Evolutionary conservation across 306 rosid species (phyloP).

Genomic region (Cotoneaster glaucophyllus): DNA sequence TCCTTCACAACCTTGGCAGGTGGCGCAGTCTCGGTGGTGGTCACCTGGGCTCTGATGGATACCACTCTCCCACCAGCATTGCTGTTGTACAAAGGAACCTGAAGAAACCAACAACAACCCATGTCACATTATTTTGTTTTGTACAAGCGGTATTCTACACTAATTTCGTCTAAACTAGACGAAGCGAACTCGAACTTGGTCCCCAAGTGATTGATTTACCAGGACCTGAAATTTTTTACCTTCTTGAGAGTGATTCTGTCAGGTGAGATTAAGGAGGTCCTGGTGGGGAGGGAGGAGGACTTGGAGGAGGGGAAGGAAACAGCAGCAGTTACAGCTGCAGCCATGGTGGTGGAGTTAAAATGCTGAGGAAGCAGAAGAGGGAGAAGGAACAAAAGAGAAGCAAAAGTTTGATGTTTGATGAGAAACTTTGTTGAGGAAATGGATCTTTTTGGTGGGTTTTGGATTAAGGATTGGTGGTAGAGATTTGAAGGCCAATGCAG

Average conservation of each 20-base stretch:
- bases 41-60: slow-evolving; percentile 75
- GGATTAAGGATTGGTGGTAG: slow-evolving; percentile 86
- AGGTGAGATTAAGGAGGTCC: slow-evolving; percentile 44
- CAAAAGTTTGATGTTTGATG: slow-evolving; percentile 7
- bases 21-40: slow-evolving; percentile 78
- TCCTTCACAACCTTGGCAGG: slow-evolving; percentile 72
- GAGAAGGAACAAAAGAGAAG: background rate
- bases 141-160: background rate
- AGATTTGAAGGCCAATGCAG: slow-evolving; percentile 53
- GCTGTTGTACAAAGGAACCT: slow-evolving; percentile 50
- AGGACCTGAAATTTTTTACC: slow-evolving; percentile 29
- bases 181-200: background rate
- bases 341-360: slow-evolving; percentile 41
- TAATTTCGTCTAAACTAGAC: background rate
- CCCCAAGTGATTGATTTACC: too few relatives aligned
- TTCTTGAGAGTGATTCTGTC: slow-evolving; percentile 57
- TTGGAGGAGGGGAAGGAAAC: slow-evolving; percentile 81
- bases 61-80: slow-evolving; percentile 47
- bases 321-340: slow-evolving; percentile 81
- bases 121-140: background rate
- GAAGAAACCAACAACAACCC: slow-evolving; percentile 11
- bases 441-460: slow-evolving; percentile 8
- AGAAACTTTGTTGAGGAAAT: background rate
- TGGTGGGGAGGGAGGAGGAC: slow-evolving; percentile 49
- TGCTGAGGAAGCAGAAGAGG: slow-evolving; percentile 3